phyloP scores from a whole-genome alignment of 2,329 filamentous ascomycete genomes.

The Fusarium sp. region DNA sequence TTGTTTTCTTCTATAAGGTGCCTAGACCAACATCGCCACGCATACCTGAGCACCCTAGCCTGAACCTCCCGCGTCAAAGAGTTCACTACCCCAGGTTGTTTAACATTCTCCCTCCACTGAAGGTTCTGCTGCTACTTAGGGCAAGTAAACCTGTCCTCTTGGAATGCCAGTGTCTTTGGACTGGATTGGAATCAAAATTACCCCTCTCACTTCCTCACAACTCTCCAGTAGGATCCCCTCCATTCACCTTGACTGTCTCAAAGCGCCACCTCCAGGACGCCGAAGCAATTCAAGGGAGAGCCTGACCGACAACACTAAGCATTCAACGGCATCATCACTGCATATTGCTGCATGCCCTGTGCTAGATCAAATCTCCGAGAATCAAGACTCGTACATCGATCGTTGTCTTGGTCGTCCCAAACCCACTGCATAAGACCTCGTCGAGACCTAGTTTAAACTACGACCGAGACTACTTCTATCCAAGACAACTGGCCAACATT shows the following conservation, averaged over 20 bases:
- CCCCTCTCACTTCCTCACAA: constrained; percentile 47
- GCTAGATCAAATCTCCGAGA: constrained; percentile 54
- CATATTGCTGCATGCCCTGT: constrained; percentile 46
- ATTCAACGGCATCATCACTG: constrained; percentile 47
- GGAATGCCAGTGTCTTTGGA: constrained; percentile 53
- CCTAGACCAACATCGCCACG: constrained; percentile 33
- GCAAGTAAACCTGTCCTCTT: constrained; percentile 46
- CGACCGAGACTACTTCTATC: constrained; percentile 45
- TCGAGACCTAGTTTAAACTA: constrained; percentile 53
- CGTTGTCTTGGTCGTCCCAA: constrained; percentile 46
- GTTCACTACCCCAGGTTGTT: constrained; percentile 38
- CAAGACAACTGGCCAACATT: constrained; percentile 54
- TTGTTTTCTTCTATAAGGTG: constrained; percentile 27
- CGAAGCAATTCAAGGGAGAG: constrained; percentile 50
- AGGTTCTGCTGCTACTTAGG: constrained; percentile 34
- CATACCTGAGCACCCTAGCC: constrained; percentile 36
- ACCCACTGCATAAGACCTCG: constrained; percentile 50
- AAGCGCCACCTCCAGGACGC: constrained; percentile 46
- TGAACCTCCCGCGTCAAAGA: constrained; percentile 32
- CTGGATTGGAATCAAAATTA: constrained; percentile 50
- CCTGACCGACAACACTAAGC: constrained; percentile 46
- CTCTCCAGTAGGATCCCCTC: constrained; percentile 49
- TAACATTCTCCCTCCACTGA: constrained; percentile 17
- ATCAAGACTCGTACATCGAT: constrained; percentile 44
- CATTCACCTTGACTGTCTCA: constrained; percentile 50